Evolutionary conservation across 2,329 filamentous ascomycete genomes (phyloP), one percentile per base, ranked within the genome.

Genomic region (Venturia aucupariae): DNA sequence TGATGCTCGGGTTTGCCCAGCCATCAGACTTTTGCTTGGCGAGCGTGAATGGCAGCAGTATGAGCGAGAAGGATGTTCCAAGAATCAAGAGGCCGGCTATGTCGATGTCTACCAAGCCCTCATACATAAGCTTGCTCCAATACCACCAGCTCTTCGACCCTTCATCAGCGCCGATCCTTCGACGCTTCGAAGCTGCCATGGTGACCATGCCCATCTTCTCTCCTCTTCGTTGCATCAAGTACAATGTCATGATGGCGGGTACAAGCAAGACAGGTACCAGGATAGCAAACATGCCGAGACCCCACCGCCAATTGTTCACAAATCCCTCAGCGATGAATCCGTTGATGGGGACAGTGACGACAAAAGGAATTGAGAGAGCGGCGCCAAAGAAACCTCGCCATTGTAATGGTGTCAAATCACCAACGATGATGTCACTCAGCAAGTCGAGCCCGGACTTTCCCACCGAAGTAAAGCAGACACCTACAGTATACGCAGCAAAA

Each of bases 1-100:
- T 75, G 67, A 79, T 77, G 66, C 73, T 73, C 0, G 68, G 67
- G 1, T 73, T 71, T 11, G 69, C 68, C 76, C 77, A 79, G 22
- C 68, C 68, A 1, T 70, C 27, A 4, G 11, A 54, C 41, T 71
- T 70, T 63, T 72, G 75, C 11, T 61, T 70, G 61, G 69, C 69
- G 27, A 91, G 78, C 17, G 79, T 86, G 72, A 92, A 85, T 0
- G 88, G 86, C 7, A 92, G 80, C n/a, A 91, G 77, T n/a, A n/a
- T n/a, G n/a, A n/a, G n/a, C n/a, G n/a, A n/a, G n/a, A n/a, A n/a
- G n/a, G n/a, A n/a, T n/a, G n/a, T n/a, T n/a, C n/a, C n/a, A n/a
- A n/a, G n/a, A n/a, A n/a, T n/a, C n/a, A n/a, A n/a, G n/a, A n/a
- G n/a, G n/a, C n/a, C n/a, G n/a, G n/a, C n/a, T n/a, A n/a, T n/a